Percentiles rank a stretch among this genome's conserved stretches.
phyloP scores from a whole-genome alignment of 345 rosid species.

The Acer negundo region DNA sequence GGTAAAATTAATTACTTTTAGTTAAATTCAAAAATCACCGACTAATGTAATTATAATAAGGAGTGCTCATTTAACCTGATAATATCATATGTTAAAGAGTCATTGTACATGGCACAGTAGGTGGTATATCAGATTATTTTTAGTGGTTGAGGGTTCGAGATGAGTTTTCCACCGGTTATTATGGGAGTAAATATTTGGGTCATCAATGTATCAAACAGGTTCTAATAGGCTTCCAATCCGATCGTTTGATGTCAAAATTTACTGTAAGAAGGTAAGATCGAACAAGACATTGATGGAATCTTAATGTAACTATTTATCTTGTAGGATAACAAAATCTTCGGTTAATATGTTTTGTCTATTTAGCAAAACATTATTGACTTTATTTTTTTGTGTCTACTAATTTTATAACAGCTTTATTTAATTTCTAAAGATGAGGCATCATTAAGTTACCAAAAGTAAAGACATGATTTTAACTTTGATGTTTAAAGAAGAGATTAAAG shows the following conservation, averaged over 20 bases:
- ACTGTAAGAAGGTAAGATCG: too few relatives aligned
- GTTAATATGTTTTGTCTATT: background rate
- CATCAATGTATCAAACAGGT: too few relatives aligned
- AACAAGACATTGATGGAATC: background rate
- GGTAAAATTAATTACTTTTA: background rate
- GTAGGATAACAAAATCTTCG: background rate
- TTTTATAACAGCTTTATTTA: background rate
- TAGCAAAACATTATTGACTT: background rate
- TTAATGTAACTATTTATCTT: background rate
- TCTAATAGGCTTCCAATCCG: too few relatives aligned
- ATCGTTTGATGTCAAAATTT: too few relatives aligned
- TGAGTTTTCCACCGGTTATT: too few relatives aligned
- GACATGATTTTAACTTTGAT: conserved; percentile 6
- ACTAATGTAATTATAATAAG: too few relatives aligned
- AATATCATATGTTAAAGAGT: too few relatives aligned
- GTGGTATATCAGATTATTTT: too few relatives aligned
- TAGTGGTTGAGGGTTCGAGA: too few relatives aligned
- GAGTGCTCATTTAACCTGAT: too few relatives aligned
- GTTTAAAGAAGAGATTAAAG: conserved; percentile 15
- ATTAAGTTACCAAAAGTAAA: conserved; percentile 4
- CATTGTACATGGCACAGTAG: too few relatives aligned
- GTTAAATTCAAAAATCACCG: background rate
- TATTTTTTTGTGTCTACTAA: background rate
- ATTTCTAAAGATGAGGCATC: background rate
- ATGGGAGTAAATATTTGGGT: too few relatives aligned